Percentiles rank a stretch among this genome's conserved stretches.
phyloP scores from a whole-genome alignment of 1,284 basidiomycete species.

The Testicularia cyperi region DNA sequence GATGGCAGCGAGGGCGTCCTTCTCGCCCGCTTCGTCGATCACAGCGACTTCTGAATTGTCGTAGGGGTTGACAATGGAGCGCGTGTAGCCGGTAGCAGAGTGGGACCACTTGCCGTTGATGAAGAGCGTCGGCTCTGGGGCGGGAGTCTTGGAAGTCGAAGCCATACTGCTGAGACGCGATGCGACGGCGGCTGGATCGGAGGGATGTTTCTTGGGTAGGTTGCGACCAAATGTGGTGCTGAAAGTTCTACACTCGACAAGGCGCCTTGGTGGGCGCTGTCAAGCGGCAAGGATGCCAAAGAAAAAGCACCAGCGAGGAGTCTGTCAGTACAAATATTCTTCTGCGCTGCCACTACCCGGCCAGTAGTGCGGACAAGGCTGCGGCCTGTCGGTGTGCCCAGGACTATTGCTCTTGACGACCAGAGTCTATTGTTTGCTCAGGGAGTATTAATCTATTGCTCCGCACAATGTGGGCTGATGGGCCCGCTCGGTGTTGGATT shows the following conservation, averaged over 20 bases:
- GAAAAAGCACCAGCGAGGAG: too few species aligned
- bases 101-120: conserved; percentile 56
- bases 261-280: conserved; percentile 8
- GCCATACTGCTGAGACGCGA: conserved; percentile 40
- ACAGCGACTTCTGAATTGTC: conserved; percentile 41
- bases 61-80: conserved; percentile 54
- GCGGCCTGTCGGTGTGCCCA: too few species aligned
- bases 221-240: not conserved
- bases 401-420: too few species aligned
- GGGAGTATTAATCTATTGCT: conserved; percentile 44
- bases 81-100: conserved; percentile 41
- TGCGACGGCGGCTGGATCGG: conserved; percentile 27
- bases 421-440: too few species aligned
- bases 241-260: too few species aligned
- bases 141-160: conserved; percentile 29
- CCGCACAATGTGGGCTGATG: conserved; percentile 34
- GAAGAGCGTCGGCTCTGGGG: conserved; percentile 53
- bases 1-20: conserved; percentile 52
- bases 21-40: conserved; percentile 52
- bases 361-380: too few species aligned
- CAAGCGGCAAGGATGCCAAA: not conserved
- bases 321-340: too few species aligned
- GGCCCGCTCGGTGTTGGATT: conserved; percentile 49
- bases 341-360: too few species aligned
- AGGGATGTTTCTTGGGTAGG: not conserved